Percentiles rank a stretch among this genome's conserved stretches.
These are phyloP conservation scores for Aspergillus puulaauensis DNA, from an alignment of 2,329 filamentous ascomycete species.

Conservation along the genomic window DNA sequence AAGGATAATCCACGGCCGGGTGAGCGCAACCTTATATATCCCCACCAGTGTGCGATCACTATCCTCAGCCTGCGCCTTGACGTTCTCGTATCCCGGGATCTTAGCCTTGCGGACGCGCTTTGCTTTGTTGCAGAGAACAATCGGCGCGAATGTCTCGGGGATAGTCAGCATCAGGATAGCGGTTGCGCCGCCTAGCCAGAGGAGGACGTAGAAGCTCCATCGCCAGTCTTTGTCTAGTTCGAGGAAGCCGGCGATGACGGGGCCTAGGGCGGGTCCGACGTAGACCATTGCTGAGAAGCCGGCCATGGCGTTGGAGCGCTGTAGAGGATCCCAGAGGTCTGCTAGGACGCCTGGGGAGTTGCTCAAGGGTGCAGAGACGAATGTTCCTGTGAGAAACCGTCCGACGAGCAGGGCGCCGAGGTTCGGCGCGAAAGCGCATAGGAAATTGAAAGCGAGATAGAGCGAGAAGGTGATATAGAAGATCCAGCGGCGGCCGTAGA, in stretches of 20 bases:
- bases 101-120: conserved; percentile 23
- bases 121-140: conserved; percentile 20
- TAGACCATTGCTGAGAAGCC: not conserved
- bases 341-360: conserved; percentile 24
- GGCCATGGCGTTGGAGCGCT: not conserved
- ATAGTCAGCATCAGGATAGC: conserved; percentile 58
- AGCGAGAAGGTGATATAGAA: not conserved
- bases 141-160: not conserved
- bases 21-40: conserved; percentile 26
- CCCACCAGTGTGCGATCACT: conserved; percentile 21
- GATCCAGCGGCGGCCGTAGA: conserved; percentile 48
- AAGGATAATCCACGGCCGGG: conserved; percentile 30
- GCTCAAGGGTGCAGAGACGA: conserved; percentile 56
- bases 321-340: not conserved
- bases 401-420: conserved; percentile 62
- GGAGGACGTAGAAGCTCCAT: conserved; percentile 60
- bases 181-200: not conserved
- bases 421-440: conserved; percentile 42
- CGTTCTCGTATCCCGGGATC: conserved; percentile 17
- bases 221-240: conserved; percentile 54
- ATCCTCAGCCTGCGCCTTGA: conserved; percentile 10
- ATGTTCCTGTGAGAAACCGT: conserved; percentile 63
- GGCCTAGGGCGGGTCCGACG: not conserved
- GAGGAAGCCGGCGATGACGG: conserved; percentile 61
- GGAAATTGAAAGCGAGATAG: conserved; percentile 51